These are phyloP conservation scores for Aspergillus proliferans DNA, from an alignment of 2,329 filamentous ascomycete species.

Conservation along the genomic window DNA sequence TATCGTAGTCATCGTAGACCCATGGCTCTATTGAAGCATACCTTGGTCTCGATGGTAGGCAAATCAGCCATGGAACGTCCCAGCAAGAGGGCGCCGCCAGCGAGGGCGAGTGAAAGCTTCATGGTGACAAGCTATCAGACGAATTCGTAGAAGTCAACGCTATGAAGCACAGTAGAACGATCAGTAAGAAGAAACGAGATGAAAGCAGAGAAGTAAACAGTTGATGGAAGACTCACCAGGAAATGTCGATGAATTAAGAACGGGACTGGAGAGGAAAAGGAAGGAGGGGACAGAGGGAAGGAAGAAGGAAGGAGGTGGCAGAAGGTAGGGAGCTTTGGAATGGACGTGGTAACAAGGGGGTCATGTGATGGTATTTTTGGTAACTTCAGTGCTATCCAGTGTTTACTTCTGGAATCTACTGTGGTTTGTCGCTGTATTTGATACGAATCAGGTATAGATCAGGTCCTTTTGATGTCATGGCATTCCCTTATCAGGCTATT, in stretches of 20 bases:
- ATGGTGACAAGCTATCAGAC: constrained; percentile 37
- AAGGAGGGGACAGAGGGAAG: constrained; percentile 8
- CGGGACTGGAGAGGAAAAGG: constrained; percentile 6
- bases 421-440: background rate
- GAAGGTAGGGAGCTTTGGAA: constrained; percentile 1
- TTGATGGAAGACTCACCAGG: constrained; percentile 6
- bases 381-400: too few species aligned
- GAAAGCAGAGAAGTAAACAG: constrained; percentile 1
- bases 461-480: too few species aligned
- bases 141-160: background rate
- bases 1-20: background rate
- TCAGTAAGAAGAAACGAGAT: background rate
- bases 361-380: background rate
- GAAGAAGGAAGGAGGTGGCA: constrained; percentile 9
- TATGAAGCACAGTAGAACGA: background rate
- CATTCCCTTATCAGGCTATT: too few species aligned
- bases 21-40: constrained; percentile 22
- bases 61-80: constrained; percentile 47
- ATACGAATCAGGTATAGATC: too few species aligned
- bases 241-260: constrained; percentile 8
- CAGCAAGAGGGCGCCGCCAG: constrained; percentile 47
- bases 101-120: constrained; percentile 48
- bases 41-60: constrained; percentile 58
- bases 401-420: background rate
- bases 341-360: constrained; percentile 1